Conservation (phyloP, 2,329 filamentous ascomycete species). For the Pestalotiopsis fici region DNA sequence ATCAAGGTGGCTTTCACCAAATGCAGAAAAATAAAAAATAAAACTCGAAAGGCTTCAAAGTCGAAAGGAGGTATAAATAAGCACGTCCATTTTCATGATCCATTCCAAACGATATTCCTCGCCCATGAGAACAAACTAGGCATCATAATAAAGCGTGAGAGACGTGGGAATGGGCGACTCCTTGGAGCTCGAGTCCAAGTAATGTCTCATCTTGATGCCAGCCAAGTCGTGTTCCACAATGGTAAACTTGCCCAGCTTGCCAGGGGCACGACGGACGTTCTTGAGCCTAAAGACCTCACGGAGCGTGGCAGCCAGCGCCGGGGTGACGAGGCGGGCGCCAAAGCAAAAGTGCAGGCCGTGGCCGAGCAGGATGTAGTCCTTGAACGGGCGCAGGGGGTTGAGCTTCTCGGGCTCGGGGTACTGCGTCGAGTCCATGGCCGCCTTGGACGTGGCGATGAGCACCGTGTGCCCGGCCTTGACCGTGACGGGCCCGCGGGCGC, state of each 20-base stretch:
- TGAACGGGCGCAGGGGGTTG: slow-evolving; percentile 62
- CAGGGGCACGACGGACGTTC: slow-evolving; percentile 61
- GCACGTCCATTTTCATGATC: too few relatives aligned
- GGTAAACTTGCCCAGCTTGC: slow-evolving; percentile 64
- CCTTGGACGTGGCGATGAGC: slow-evolving; percentile 33
- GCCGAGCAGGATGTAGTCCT: slow-evolving; percentile 66
- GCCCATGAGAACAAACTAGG: neutral
- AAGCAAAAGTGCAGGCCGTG: slow-evolving; percentile 64
- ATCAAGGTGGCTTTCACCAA: too few relatives aligned
- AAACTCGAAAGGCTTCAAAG: too few relatives aligned
- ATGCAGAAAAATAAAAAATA: neutral
- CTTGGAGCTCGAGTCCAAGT: slow-evolving; percentile 11
- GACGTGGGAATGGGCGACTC: slow-evolving; percentile 11
- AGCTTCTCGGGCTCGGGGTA: slow-evolving; percentile 65
- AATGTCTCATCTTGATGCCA: slow-evolving; percentile 10
- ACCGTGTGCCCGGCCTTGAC: slow-evolving; percentile 45
- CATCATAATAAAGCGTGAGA: slow-evolving; percentile 10
- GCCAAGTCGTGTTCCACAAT: slow-evolving; percentile 8
- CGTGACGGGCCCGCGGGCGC: slow-evolving; percentile 43
- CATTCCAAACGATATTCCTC: neutral
- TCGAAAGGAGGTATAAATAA: neutral
- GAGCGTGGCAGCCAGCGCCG: slow-evolving; percentile 69
- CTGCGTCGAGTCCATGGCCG: slow-evolving; percentile 54
- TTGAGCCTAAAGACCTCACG: slow-evolving; percentile 63
- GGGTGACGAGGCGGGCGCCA: slow-evolving; percentile 59